Conservation (phyloP, 805 yeast genomes). For the Cyberlindnera veronae region DNA sequence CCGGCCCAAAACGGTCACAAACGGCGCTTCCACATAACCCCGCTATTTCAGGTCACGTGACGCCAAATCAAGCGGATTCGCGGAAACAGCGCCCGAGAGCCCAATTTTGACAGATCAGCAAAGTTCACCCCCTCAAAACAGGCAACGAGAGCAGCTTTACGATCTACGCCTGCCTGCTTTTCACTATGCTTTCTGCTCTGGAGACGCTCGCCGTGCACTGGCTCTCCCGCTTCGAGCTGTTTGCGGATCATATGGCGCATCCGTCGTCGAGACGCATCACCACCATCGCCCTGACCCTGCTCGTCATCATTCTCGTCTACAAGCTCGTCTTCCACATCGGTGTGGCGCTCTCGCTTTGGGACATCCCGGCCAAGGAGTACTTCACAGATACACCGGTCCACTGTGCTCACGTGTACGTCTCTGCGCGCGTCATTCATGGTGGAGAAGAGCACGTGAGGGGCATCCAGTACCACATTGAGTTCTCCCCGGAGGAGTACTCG, state of each 20-base stretch:
- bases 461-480: slow-evolving; percentile 65
- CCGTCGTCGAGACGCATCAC: slow-evolving; percentile 25
- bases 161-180: too few species aligned
- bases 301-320: slow-evolving; percentile 28
- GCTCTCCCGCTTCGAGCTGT: slow-evolving; percentile 7
- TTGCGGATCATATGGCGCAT: slow-evolving; percentile 24
- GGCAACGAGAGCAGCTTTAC: background rate
- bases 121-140: too few species aligned
- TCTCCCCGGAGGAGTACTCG: slow-evolving; percentile 74
- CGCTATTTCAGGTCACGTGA: too few species aligned
- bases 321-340: slow-evolving; percentile 43
- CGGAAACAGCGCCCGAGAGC: too few species aligned
- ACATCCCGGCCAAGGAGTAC: slow-evolving; percentile 52
- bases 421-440: slow-evolving; percentile 7
- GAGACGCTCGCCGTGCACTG: slow-evolving; percentile 7
- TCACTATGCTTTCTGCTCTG: slow-evolving; percentile 1
- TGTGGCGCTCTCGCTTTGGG: slow-evolving; percentile 41
- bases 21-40: too few species aligned
- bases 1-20: too few species aligned
- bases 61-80: too few species aligned
- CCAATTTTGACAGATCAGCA: too few species aligned
- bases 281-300: slow-evolving; percentile 18
- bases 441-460: slow-evolving; percentile 30
- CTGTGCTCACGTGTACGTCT: slow-evolving; percentile 65
- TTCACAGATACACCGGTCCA: slow-evolving; percentile 74